Evolutionary conservation across 1,284 basidiomycete species (phyloP).

Genomic region (Cutaneotrichosporon dermatis): DNA sequence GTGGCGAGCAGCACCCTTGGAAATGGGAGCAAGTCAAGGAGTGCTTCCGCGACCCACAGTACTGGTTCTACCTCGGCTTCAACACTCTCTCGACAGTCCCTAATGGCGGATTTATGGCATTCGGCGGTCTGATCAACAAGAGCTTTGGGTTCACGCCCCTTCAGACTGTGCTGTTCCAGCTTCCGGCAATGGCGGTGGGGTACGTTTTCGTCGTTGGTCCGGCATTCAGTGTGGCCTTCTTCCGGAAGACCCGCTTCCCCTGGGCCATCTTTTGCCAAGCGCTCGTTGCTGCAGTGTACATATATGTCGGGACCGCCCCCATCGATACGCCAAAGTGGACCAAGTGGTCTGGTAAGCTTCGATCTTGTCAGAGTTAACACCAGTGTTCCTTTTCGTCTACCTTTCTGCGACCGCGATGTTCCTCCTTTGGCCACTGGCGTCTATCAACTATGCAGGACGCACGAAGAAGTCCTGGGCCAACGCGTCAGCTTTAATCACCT

Average conservation of each 20-base stretch:
- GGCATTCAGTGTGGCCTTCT: conserved; percentile 10
- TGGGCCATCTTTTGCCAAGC: conserved; percentile 18
- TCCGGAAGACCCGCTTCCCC: conserved; percentile 21
- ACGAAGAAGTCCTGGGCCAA: conserved; percentile 30
- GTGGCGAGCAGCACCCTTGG: conserved; percentile 23
- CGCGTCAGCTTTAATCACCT: conserved; percentile 19
- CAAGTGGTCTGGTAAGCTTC: background rate
- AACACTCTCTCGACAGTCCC: conserved; percentile 25
- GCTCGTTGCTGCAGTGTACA: conserved; percentile 16
- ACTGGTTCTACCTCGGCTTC: conserved; percentile 23
- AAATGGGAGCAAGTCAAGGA: conserved; percentile 27
- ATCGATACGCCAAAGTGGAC: conserved; percentile 19
- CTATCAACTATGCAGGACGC: conserved; percentile 28
- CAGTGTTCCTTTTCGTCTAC: conserved; percentile 16
- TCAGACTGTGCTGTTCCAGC: conserved; percentile 22
- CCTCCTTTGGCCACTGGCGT: conserved; percentile 28
- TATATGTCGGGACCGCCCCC: conserved; percentile 17
- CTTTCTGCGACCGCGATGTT: conserved; percentile 24
- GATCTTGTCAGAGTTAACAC: too few relatives aligned
- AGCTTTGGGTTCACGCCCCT: conserved; percentile 25
- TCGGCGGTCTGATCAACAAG: conserved; percentile 19
- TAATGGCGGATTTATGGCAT: conserved; percentile 24
- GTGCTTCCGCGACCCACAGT: conserved; percentile 30
- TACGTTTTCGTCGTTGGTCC: conserved; percentile 17
- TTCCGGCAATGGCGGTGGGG: conserved; percentile 23